phyloP scores from a whole-genome alignment of 2,329 filamentous ascomycete genomes.

The Cladosporium sp. region DNA sequence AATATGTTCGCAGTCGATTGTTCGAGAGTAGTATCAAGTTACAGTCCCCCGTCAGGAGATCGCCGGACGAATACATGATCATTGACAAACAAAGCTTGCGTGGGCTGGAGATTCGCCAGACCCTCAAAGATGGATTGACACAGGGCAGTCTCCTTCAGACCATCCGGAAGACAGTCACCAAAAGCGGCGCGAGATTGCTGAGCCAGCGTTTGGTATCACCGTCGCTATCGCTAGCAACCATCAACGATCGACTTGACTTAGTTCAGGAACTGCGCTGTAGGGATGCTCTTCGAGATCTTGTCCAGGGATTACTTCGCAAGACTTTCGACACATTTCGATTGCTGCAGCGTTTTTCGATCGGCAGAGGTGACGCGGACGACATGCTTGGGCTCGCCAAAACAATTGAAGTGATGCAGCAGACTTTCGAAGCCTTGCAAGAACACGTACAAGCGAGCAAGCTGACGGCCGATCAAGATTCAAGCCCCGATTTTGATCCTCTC shows the following conservation, averaged over 20 bases:
- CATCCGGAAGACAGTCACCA: slow-evolving; percentile 83
- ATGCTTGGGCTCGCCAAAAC: slow-evolving; percentile 77
- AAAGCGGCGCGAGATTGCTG: slow-evolving; percentile 78
- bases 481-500: slow-evolving; percentile 28
- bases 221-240: slow-evolving; percentile 75
- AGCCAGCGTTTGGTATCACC: slow-evolving; percentile 80
- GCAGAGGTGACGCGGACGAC: slow-evolving; percentile 87
- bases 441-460: slow-evolving; percentile 31
- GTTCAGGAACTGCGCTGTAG: slow-evolving; percentile 68
- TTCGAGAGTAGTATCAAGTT: slow-evolving; percentile 74
- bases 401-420: slow-evolving; percentile 64
- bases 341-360: slow-evolving; percentile 89
- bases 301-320: slow-evolving; percentile 61
- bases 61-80: slow-evolving; percentile 70
- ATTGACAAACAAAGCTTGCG: slow-evolving; percentile 90
- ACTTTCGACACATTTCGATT: slow-evolving; percentile 84
- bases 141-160: slow-evolving; percentile 84
- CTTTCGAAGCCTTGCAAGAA: slow-evolving; percentile 45
- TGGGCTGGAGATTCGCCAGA: slow-evolving; percentile 81
- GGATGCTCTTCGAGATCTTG: slow-evolving; percentile 61
- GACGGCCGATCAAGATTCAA: slow-evolving; percentile 8
- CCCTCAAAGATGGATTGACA: slow-evolving; percentile 70
- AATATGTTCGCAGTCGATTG: slow-evolving; percentile 75
- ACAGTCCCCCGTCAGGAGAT: slow-evolving; percentile 71
- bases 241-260: slow-evolving; percentile 73